phyloP scores from a whole-genome alignment of 768 basidiomycete genomes.

The Suillus placidus region DNA sequence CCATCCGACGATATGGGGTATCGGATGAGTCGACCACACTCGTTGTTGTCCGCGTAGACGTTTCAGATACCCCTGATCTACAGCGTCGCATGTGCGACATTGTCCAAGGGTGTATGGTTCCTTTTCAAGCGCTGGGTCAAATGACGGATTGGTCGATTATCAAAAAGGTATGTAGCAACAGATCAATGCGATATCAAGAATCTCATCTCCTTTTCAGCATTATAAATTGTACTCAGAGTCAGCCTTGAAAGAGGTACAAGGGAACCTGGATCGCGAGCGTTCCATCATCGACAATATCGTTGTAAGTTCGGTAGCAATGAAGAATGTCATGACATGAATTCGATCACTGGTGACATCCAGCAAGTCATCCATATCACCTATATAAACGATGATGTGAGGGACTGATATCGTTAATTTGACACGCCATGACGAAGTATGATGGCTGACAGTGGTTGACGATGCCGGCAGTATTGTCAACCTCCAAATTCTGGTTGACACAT shows the following conservation, averaged over 20 bases:
- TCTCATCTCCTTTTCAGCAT: slow-evolving; percentile 44
- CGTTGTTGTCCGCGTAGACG: slow-evolving; percentile 69
- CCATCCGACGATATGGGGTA: slow-evolving; percentile 83
- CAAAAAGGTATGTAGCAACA: slow-evolving; percentile 60
- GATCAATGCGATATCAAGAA: too few species aligned
- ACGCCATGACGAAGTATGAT: not conserved
- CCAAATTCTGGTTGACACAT: not conserved
- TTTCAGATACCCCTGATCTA: slow-evolving; percentile 44
- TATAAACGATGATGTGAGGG: not conserved
- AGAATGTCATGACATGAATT: slow-evolving; percentile 51
- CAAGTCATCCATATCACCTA: not conserved
- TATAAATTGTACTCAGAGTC: slow-evolving; percentile 69
- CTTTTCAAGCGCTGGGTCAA: slow-evolving; percentile 45
- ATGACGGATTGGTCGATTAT: slow-evolving; percentile 74
- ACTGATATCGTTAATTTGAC: not conserved
- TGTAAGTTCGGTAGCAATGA: slow-evolving; percentile 80
- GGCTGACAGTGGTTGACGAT: not conserved
- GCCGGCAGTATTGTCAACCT: not conserved
- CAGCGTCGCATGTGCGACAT: slow-evolving; percentile 55
- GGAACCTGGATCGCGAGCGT: slow-evolving; percentile 39
- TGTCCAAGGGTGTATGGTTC: slow-evolving; percentile 58
- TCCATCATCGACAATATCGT: slow-evolving; percentile 64
- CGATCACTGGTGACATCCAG: not conserved
- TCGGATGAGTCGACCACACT: slow-evolving; percentile 66
- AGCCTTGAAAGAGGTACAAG: slow-evolving; percentile 38